Conservation (phyloP, 495 filamentous ascomycete genomes). For the Xylaria nigripes region DNA sequence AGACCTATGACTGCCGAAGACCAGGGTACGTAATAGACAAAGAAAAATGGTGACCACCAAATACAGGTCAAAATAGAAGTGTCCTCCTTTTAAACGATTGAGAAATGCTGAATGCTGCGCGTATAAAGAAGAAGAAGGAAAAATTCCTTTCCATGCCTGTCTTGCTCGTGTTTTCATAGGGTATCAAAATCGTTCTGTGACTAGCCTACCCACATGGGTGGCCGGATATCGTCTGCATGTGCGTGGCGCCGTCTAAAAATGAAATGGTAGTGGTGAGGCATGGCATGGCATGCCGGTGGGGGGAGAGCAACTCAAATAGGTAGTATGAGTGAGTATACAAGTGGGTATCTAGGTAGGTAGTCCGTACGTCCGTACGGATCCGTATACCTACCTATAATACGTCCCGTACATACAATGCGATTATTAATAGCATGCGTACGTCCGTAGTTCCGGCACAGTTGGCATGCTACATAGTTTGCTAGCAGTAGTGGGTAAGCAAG, state of each 20-base stretch:
- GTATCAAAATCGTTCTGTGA: slow-evolving; percentile 9
- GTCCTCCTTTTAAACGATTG: not conserved
- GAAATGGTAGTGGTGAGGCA: slow-evolving; percentile 18
- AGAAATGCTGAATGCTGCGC: slow-evolving; percentile 3
- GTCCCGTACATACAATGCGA: not conserved
- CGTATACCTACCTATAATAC: too few relatives aligned
- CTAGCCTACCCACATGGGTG: not conserved
- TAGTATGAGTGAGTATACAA: too few relatives aligned
- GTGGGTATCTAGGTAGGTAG: too few relatives aligned
- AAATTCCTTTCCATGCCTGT: not conserved
- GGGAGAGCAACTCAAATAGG: slow-evolving; percentile 10
- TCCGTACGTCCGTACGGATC: too few relatives aligned
- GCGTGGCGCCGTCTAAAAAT: slow-evolving; percentile 17
- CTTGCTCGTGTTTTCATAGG: slow-evolving; percentile 9
- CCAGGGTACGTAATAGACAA: too few relatives aligned
- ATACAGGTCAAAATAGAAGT: slow-evolving; percentile 1
- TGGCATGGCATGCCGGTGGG: slow-evolving; percentile 8
- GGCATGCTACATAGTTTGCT: not conserved
- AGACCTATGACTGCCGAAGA: too few relatives aligned
- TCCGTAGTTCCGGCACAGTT: not conserved
- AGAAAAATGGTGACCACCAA: too few relatives aligned
- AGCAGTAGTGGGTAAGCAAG: not conserved
- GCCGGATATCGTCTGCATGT: slow-evolving; percentile 5
- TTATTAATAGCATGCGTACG: not conserved
- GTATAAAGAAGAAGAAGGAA: slow-evolving; percentile 1